These are phyloP conservation scores for Cydonia oblonga DNA, from an alignment of 331 rosid species.

Conservation along the genomic window DNA sequence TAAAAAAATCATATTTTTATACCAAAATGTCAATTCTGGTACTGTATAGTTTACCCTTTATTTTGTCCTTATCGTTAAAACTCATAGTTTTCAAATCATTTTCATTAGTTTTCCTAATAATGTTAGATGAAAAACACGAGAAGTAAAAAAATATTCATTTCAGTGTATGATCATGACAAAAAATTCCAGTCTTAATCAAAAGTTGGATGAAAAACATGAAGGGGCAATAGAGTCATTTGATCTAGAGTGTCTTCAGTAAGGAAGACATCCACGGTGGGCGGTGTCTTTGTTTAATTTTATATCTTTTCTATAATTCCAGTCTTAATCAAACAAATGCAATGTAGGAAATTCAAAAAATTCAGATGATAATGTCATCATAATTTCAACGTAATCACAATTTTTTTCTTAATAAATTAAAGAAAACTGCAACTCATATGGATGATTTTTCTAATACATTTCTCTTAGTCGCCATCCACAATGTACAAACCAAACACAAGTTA, in stretches of 20 bases:
- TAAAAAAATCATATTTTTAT: too few relatives aligned
- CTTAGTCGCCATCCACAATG: not conserved
- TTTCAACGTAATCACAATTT: not conserved
- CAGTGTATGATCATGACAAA: too few relatives aligned
- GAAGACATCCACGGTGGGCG: not conserved
- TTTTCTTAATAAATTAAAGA: not conserved
- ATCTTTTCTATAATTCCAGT: not conserved
- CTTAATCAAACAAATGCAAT: not conserved
- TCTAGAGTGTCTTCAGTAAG: not conserved
- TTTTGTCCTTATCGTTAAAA: too few relatives aligned
- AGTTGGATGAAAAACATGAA: not conserved
- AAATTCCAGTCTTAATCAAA: too few relatives aligned
- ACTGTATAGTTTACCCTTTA: too few relatives aligned
- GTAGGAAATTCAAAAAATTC: not conserved
- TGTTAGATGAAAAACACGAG: too few relatives aligned
- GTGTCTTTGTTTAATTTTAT: conserved; percentile 6
- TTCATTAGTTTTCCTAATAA: too few relatives aligned
- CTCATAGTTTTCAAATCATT: too few relatives aligned
- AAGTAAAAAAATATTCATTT: too few relatives aligned
- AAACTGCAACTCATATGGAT: not conserved
- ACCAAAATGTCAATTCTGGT: too few relatives aligned
- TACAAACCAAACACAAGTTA: not conserved
- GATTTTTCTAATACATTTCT: not conserved
- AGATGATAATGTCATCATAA: too few relatives aligned
- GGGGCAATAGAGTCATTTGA: conserved; percentile 5